Conservation (phyloP, 148 eudicot genomes). For the Chenopodium suecicum region DNA sequence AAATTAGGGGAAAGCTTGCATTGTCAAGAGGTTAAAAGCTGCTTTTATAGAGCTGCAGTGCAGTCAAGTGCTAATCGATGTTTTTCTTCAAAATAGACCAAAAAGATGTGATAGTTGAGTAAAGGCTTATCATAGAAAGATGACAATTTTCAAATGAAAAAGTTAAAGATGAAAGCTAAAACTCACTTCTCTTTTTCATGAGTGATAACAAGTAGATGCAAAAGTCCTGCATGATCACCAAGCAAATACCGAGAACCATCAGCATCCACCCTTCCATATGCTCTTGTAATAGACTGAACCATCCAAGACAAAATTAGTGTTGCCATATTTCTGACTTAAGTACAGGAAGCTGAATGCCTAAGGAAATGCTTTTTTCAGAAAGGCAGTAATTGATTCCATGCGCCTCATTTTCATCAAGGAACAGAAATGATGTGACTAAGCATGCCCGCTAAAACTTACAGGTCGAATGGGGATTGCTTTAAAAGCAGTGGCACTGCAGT, state of each 20-base stretch:
- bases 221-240: conserved; percentile 93
- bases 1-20: neutral
- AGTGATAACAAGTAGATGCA: conserved; percentile 92
- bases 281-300: conserved; percentile 81
- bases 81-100: neutral
- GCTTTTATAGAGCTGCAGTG: neutral
- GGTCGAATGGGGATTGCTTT: conserved; percentile 95
- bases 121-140: conserved; percentile 6
- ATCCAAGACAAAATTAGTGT: conserved; percentile 13
- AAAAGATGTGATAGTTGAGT: neutral
- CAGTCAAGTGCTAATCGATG: neutral
- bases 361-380: too few relatives aligned
- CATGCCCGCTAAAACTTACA: conserved; percentile 41
- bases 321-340: neutral
- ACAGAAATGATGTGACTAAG: neutral
- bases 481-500: conserved; percentile 88
- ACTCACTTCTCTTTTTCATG: conserved; percentile 94
- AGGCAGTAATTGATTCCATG: too few relatives aligned
- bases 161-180: neutral
- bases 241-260: conserved; percentile 96
- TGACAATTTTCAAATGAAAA: neutral
- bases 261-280: conserved; percentile 97
- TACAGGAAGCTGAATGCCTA: neutral
- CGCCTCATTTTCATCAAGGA: neutral
- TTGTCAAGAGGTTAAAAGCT: neutral